Evolutionary conservation across 2,329 filamentous ascomycete genomes (phyloP).

Genomic region (Sporothrix humicola): DNA sequence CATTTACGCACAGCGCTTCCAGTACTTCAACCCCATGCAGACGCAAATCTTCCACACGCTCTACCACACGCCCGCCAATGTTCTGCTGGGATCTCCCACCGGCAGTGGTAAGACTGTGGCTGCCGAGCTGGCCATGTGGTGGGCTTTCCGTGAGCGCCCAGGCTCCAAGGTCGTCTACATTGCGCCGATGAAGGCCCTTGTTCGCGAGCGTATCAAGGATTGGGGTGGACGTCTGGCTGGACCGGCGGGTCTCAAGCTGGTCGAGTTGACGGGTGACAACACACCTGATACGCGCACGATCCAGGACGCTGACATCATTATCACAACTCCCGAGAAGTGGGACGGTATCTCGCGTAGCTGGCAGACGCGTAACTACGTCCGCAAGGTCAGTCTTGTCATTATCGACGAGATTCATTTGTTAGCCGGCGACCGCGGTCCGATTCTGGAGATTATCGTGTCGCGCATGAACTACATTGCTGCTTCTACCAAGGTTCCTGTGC

Average conservation of each 20-base stretch:
- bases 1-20: constrained; percentile 85
- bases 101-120: constrained; percentile 98
- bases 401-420: constrained; percentile 98
- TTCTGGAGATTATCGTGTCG: constrained; percentile 94
- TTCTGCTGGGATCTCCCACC: constrained; percentile 92
- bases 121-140: constrained; percentile 98
- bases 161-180: constrained; percentile 99
- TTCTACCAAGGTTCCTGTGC: constrained; percentile 85
- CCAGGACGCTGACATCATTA: constrained; percentile 93
- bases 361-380: constrained; percentile 96
- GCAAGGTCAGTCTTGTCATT: constrained; percentile 92
- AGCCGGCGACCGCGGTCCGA: constrained; percentile 95
- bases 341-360: constrained; percentile 98
- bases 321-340: constrained; percentile 99
- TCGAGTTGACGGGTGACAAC: constrained; percentile 93
- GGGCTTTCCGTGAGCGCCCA: constrained; percentile 92
- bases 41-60: constrained; percentile 97
- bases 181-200: constrained; percentile 97
- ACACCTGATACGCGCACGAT: constrained; percentile 97
- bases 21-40: constrained; percentile 99
- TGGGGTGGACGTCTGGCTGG: constrained; percentile 83
- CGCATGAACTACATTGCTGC: constrained; percentile 99
- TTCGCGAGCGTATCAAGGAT: constrained; percentile 93
- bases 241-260: constrained; percentile 85
- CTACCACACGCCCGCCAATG: constrained; percentile 90